Evolutionary conservation across 768 basidiomycete genomes (phyloP), one percentile per base, ranked within the genome.

Genomic region (Sistotremastrum suecicum): DNA sequence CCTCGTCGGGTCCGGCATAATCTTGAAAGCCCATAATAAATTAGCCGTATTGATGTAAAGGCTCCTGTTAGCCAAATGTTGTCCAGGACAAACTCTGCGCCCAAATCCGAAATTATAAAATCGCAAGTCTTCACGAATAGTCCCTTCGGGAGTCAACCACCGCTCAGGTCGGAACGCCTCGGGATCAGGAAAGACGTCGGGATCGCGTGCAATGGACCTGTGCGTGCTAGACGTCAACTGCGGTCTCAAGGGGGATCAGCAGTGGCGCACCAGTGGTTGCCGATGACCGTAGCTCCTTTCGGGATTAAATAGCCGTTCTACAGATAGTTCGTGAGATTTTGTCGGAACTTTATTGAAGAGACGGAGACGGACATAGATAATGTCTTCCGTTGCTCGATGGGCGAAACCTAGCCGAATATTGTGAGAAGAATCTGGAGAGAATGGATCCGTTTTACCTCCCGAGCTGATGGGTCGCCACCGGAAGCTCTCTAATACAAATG

Each of bases 31-130:
- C 78, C 80, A 83, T 34, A 80, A 58, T 2, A 78, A 60, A 9
- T 80, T 65, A 0, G 77, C 77, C 0, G 75, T 70, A 47, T 78
- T 83, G 50, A 83, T 64, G 53, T 78, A 80, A 2, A 83, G 59
- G 5, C 80, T 83, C 4, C 78, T 58, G 9, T 65, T 55, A 2
- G 61, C 80, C 33, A 83, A 71, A 55, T 79, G 70, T 52, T 74
- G 72, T 0, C 80, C 80, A 0, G 78, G 79, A 48, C 80, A 83
- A 4, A 80, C 66, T n/a, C 79, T 74, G n/a, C 45, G 28, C 20
- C 45, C 45, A 34, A 44, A 46, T 31, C 45, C 45, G 35, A 46
- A 46, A 2, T 6, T 20, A 20, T 20, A 37, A 11, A 31, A 11
- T 6, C 33, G 20, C 42, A 29, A 43, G n/a, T 31, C 10, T 7